Percentiles rank a stretch among this genome's conserved stretches.
Conservation (phyloP, 2,329 filamentous ascomycete genomes). For the Penicillium sp. region DNA sequence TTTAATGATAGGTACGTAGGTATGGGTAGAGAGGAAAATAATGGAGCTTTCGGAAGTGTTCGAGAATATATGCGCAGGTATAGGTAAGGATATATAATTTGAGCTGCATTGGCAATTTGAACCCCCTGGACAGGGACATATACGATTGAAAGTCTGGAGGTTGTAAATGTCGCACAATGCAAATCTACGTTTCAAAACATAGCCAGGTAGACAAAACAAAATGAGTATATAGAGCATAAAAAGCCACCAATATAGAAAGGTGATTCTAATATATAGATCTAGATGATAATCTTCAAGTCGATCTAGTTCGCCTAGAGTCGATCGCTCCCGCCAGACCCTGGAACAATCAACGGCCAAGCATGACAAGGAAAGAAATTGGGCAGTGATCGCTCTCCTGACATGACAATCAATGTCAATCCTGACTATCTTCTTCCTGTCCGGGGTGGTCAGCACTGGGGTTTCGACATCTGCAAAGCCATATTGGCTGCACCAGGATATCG, state of each 20-base stretch:
- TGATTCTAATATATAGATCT: not conserved
- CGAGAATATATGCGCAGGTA: no score
- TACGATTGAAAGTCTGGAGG: not conserved
- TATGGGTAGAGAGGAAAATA: not conserved
- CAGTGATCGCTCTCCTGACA: conserved; percentile 21
- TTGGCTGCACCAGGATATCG: not conserved
- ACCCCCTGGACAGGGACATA: not conserved
- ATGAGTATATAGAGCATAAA: not conserved
- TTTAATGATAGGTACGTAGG: not conserved
- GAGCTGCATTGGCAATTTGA: not conserved
- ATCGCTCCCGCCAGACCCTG: conserved; percentile 16
- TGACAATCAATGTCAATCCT: conserved; percentile 25
- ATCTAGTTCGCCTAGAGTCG: conserved; percentile 11
- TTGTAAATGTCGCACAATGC: not conserved
- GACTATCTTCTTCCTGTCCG: conserved; percentile 21
- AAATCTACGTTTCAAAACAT: not conserved
- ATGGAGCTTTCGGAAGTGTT: no score
- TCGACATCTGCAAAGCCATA: conserved; percentile 9
- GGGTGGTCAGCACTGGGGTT: conserved; percentile 2
- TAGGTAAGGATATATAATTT: not conserved
- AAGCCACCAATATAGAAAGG: not conserved
- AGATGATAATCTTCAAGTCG: not conserved
- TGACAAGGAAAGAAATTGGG: conserved; percentile 20
- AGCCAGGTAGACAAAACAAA: not conserved
- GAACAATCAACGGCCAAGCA: conserved; percentile 17